phyloP scores from a whole-genome alignment of 345 rosid species.

The Eucalyptus cloeziana region DNA sequence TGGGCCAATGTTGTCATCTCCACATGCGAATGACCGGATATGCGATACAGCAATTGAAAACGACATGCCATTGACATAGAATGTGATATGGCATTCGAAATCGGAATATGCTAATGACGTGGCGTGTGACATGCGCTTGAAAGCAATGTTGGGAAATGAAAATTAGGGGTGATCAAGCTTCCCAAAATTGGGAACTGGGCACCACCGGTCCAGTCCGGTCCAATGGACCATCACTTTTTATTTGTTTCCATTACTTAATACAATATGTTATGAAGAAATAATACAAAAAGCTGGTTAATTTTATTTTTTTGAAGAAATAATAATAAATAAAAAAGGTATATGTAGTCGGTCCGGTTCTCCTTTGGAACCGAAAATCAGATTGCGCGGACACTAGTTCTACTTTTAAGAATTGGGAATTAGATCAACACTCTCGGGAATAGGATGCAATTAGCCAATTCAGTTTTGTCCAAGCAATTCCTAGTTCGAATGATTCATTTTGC shows the following conservation, averaged over 20 bases:
- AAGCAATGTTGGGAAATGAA: not conserved
- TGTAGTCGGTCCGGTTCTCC: accelerated
- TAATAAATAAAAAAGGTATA: too few species aligned
- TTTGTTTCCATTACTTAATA: too few species aligned
- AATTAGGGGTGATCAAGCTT: not conserved
- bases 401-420: accelerated
- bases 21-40: not conserved
- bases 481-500: accelerated
- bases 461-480: too few species aligned
- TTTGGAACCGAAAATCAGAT: accelerated
- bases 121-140: not conserved
- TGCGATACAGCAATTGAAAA: not conserved
- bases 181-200: too few species aligned
- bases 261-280: too few species aligned
- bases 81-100: not conserved
- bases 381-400: accelerated
- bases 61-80: not conserved
- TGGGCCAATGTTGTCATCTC: not conserved
- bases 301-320: too few species aligned
- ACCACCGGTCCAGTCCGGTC: accelerated
- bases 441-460: accelerated
- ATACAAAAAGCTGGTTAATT: too few species aligned
- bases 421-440: too few species aligned
- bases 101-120: not conserved
- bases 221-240: too few species aligned